Conservation (phyloP, 1,284 basidiomycete genomes). For the Ceraceosorus bombacis region DNA sequence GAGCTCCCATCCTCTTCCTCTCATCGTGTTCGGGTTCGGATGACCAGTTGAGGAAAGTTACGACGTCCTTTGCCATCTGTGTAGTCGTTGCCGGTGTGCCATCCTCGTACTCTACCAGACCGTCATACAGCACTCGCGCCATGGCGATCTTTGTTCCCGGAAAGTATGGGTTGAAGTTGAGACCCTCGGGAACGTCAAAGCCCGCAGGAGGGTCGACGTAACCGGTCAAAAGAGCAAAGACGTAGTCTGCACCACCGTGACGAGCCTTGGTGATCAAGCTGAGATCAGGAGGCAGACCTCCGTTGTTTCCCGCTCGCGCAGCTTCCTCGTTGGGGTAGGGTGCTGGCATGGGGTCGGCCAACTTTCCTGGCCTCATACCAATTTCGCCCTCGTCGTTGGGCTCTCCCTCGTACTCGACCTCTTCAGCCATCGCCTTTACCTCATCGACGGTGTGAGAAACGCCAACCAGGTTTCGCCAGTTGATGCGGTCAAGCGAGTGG, state of each 20-base stretch:
- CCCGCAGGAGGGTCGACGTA: slow-evolving; percentile 96
- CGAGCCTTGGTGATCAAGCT: slow-evolving; percentile 96
- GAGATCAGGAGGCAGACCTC: slow-evolving; percentile 93
- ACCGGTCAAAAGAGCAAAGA: slow-evolving; percentile 93
- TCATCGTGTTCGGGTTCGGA: slow-evolving; percentile 96
- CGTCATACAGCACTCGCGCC: slow-evolving; percentile 94
- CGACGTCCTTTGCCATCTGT: slow-evolving; percentile 61
- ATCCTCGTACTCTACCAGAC: slow-evolving; percentile 48
- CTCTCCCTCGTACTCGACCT: slow-evolving; percentile 88
- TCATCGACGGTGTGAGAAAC: slow-evolving; percentile 94
- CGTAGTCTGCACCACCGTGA: slow-evolving; percentile 94
- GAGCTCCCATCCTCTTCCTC: slow-evolving; percentile 86
- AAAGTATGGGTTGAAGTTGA: slow-evolving; percentile 48
- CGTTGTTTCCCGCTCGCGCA: slow-evolving; percentile 83
- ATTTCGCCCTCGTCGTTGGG: slow-evolving; percentile 93
- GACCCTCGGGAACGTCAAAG: slow-evolving; percentile 71
- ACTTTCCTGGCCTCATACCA: slow-evolving; percentile 96
- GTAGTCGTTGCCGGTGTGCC: slow-evolving; percentile 92
- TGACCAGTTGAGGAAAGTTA: slow-evolving; percentile 39
- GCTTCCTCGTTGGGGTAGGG: slow-evolving; percentile 99
- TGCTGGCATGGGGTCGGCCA: slow-evolving; percentile 88
- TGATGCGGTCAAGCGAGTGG: slow-evolving; percentile 97
- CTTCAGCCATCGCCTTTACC: slow-evolving; percentile 80
- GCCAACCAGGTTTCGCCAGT: slow-evolving; percentile 98
- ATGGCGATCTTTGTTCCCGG: slow-evolving; percentile 73